A percentile compares a stretch with the other conserved stretches of the same genome.
Conservation (phyloP, 352 stramenopile species). For the Achlya hypogyna region DNA sequence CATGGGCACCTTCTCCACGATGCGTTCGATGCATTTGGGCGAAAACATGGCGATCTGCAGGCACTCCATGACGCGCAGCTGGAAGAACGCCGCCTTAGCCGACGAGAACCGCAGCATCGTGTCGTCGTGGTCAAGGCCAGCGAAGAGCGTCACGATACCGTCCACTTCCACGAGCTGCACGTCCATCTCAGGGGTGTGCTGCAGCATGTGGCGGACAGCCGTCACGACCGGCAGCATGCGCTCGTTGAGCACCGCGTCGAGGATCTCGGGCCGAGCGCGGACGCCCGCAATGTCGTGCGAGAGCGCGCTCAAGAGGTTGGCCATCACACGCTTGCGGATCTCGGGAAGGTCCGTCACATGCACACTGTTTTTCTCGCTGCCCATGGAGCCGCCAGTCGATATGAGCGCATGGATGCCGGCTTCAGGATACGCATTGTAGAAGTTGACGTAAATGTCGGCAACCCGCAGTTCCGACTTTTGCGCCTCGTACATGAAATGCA, state of each 20-base stretch:
- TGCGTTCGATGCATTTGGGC: conserved; percentile 59
- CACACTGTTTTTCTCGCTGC: background rate
- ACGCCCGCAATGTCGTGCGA: conserved; percentile 66
- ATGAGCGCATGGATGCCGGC: conserved; percentile 65
- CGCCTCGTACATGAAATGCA: conserved; percentile 67
- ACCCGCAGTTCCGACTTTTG: conserved; percentile 80
- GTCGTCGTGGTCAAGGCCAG: conserved; percentile 72
- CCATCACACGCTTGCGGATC: conserved; percentile 44
- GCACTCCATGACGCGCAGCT: conserved; percentile 77
- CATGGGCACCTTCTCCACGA: conserved; percentile 63
- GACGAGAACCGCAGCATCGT: conserved; percentile 76
- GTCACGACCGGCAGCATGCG: conserved; percentile 68
- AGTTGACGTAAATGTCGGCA: conserved; percentile 83
- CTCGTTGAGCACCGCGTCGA: conserved; percentile 61
- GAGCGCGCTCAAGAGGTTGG: conserved; percentile 53
- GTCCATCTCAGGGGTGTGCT: conserved; percentile 79
- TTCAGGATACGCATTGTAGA: conserved; percentile 80
- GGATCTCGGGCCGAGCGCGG: conserved; percentile 48
- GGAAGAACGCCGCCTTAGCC: conserved; percentile 55
- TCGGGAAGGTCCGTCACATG: conserved; percentile 10
- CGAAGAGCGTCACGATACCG: conserved; percentile 59
- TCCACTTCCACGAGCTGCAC: conserved; percentile 69
- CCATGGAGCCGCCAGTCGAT: background rate
- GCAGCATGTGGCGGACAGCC: conserved; percentile 68
- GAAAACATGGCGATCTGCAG: conserved; percentile 84